phyloP scores from a whole-genome alignment of 2,329 filamentous ascomycete species.

The Aureobasidium sp. region DNA sequence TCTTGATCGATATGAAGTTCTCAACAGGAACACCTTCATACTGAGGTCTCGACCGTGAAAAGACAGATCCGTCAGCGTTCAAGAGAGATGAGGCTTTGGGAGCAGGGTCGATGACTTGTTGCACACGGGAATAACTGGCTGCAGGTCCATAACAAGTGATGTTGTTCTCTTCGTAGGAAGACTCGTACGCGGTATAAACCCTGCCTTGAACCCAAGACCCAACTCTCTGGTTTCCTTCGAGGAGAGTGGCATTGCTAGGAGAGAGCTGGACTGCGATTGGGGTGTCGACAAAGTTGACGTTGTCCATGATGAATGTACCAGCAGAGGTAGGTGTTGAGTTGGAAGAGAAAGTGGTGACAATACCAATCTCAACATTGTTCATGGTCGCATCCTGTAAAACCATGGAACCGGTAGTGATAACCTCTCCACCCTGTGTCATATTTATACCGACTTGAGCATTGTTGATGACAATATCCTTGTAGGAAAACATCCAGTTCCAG shows the following conservation, averaged over 20 bases:
- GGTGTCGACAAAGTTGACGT: slow-evolving; percentile 64
- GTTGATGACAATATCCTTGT: slow-evolving; percentile 62
- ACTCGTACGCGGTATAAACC: slow-evolving; percentile 44
- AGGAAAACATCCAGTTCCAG: slow-evolving; percentile 85
- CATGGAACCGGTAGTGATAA: slow-evolving; percentile 65
- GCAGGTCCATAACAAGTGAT: slow-evolving; percentile 22
- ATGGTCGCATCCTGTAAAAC: slow-evolving; percentile 64
- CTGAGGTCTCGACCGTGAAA: slow-evolving; percentile 25
- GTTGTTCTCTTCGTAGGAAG: slow-evolving; percentile 23
- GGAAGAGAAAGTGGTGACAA: slow-evolving; percentile 58
- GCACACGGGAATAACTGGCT: slow-evolving; percentile 19
- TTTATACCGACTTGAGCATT: slow-evolving; percentile 58
- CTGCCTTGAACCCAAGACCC: slow-evolving; percentile 65
- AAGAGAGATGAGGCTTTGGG: slow-evolving; percentile 15
- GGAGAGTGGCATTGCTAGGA: slow-evolving; percentile 45
- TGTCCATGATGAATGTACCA: slow-evolving; percentile 69
- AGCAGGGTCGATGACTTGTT: slow-evolving; percentile 13
- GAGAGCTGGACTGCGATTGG: slow-evolving; percentile 50
- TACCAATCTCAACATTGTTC: slow-evolving; percentile 57
- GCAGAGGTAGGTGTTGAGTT: slow-evolving; percentile 53
- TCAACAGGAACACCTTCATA: slow-evolving; percentile 43
- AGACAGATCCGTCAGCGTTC: slow-evolving; percentile 18
- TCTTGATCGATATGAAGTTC: slow-evolving; percentile 55
- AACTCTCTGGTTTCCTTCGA: slow-evolving; percentile 58
- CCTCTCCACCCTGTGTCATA: slow-evolving; percentile 48